phyloP scores from a whole-genome alignment of 192 early-diverging fungal genomes.

The Backusella morwellensis region DNA sequence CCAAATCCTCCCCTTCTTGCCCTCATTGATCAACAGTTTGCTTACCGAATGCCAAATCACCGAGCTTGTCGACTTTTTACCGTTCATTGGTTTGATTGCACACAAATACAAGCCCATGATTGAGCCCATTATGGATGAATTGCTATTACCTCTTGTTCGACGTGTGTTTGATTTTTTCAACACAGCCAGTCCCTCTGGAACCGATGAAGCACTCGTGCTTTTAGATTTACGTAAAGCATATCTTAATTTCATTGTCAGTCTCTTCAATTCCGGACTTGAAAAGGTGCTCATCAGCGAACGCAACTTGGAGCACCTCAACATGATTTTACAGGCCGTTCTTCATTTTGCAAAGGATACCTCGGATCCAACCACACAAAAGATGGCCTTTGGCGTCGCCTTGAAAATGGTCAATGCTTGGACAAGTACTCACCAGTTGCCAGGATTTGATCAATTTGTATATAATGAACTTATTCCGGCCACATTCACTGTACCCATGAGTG shows the following conservation, averaged over 20 bases:
- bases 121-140: slow-evolving; percentile 65
- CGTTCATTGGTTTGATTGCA: slow-evolving; percentile 79
- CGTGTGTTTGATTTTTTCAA: slow-evolving; percentile 85
- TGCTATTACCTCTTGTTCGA: slow-evolving; percentile 77
- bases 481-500: slow-evolving; percentile 79
- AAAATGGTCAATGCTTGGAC: slow-evolving; percentile 71
- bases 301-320: slow-evolving; percentile 59
- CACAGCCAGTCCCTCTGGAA: slow-evolving; percentile 72
- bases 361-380: slow-evolving; percentile 61
- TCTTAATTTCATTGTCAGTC: slow-evolving; percentile 69
- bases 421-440: slow-evolving; percentile 39
- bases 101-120: slow-evolving; percentile 87
- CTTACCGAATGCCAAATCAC: slow-evolving; percentile 71
- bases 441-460: slow-evolving; percentile 76
- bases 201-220: slow-evolving; percentile 80
- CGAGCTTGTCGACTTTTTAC: slow-evolving; percentile 84
- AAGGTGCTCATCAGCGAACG: slow-evolving; percentile 69
- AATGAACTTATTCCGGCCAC: slow-evolving; percentile 68
- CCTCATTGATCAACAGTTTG: slow-evolving; percentile 74
- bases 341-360: slow-evolving; percentile 60
- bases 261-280: slow-evolving; percentile 83
- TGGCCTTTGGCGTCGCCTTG: slow-evolving; percentile 66
- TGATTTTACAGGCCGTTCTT: slow-evolving; percentile 66
- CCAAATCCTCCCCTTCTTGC: slow-evolving; percentile 79
- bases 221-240: slow-evolving; percentile 81